Evolutionary conservation across 1,284 basidiomycete species (phyloP).

Genomic region (Golubevia sp.): DNA sequence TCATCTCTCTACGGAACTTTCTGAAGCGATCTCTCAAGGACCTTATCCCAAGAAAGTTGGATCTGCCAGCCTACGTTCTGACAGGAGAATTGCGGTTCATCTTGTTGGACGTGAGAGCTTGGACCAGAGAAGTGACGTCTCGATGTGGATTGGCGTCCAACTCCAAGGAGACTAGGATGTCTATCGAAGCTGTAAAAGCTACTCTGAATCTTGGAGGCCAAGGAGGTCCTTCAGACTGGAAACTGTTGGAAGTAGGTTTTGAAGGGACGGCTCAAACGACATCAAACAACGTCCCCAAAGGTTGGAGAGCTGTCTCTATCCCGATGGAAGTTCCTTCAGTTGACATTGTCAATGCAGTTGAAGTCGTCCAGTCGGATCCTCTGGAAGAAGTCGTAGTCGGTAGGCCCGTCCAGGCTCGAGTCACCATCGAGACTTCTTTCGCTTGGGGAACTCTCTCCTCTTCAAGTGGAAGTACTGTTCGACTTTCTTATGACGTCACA

Average conservation of each 20-base stretch:
- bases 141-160: not conserved
- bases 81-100: constrained; percentile 16
- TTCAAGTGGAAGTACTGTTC: not conserved
- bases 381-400: constrained; percentile 17
- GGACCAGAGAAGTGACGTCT: constrained; percentile 4
- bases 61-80: constrained; percentile 23
- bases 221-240: not conserved
- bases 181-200: not conserved
- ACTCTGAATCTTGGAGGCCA: not conserved
- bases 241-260: not conserved
- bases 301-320: constrained; percentile 32
- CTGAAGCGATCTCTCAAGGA: constrained; percentile 14
- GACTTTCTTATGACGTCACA: constrained; percentile 36
- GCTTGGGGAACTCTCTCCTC: constrained; percentile 12
- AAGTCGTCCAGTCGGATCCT: not conserved
- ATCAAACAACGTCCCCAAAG: not conserved
- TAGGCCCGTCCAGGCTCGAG: constrained; percentile 15
- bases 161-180: not conserved
- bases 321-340: constrained; percentile 35
- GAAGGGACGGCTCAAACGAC: too few relatives aligned
- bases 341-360: constrained; percentile 29
- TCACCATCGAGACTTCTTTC: constrained; percentile 18
- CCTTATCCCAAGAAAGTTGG: constrained; percentile 18
- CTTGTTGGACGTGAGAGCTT: constrained; percentile 14
- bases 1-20: constrained; percentile 3